Percentiles rank a stretch among this genome's conserved stretches.
These are phyloP conservation scores for Aristolochia contorta DNA, from an alignment of 164 flowering plant genomes.

Conservation along the genomic window DNA sequence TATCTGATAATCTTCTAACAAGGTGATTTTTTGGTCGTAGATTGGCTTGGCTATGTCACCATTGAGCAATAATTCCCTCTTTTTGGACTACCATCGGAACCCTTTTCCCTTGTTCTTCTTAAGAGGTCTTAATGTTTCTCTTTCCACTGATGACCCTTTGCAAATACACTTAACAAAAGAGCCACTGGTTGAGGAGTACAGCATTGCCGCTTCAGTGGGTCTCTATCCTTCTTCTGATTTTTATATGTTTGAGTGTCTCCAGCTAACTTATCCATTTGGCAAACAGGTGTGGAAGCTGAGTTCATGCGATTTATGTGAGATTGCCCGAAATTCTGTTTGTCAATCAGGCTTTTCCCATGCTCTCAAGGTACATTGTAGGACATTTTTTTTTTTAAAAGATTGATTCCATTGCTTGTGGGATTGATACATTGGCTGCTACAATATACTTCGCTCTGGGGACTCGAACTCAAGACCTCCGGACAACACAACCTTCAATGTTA, in stretches of 20 bases:
- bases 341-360: constrained; percentile 98
- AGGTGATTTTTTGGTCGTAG: constrained; percentile 24
- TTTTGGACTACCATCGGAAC: constrained; percentile 83
- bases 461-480: no score
- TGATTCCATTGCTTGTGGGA: no score
- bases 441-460: no score
- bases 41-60: constrained; percentile 99
- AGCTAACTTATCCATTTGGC: neutral
- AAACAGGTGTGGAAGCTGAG: constrained; percentile 92
- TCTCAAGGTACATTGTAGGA: constrained; percentile 44
- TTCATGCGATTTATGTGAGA: constrained; percentile 91
- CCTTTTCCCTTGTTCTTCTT: constrained; percentile 83
- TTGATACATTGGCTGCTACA: no score
- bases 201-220: constrained; percentile 94
- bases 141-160: constrained; percentile 95
- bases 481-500: no score
- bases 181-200: constrained; percentile 95
- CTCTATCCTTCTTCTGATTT: constrained; percentile 2
- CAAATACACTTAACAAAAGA: constrained; percentile 97
- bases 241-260: neutral
- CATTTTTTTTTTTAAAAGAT: no score
- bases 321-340: constrained; percentile 89
- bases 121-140: constrained; percentile 93
- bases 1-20: neutral
- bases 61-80: constrained; percentile 89